A percentile compares a stretch with the other conserved stretches of the same genome.
phyloP scores from a whole-genome alignment of 768 basidiomycete genomes.

The Tricholoma saponaceum region DNA sequence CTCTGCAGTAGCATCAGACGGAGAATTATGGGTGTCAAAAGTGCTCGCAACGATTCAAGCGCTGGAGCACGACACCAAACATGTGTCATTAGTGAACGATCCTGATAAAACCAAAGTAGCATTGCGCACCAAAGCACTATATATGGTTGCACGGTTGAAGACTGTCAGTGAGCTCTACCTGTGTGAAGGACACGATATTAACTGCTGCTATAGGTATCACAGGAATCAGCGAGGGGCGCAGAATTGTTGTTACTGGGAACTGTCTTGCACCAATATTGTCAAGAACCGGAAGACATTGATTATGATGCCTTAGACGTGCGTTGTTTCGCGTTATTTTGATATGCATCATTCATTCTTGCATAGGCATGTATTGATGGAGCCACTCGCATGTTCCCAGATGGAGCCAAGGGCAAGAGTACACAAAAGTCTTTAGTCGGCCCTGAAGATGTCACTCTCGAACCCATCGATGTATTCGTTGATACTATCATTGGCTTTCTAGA shows the following conservation, averaged over 20 bases:
- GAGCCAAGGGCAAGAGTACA: conserved; percentile 36
- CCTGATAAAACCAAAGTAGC: conserved; percentile 50
- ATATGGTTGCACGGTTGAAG: conserved; percentile 36
- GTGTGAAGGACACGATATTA: not conserved
- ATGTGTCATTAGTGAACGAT: conserved; percentile 49
- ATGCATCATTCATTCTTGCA: conserved; percentile 1
- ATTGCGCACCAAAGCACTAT: conserved; percentile 42
- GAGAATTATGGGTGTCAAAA: conserved; percentile 76
- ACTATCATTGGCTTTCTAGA: conserved; percentile 89
- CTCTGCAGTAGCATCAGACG: conserved; percentile 63
- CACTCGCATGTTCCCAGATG: conserved; percentile 44
- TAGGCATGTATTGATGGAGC: conserved; percentile 63
- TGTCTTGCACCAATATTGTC: conserved; percentile 69
- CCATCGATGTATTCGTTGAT: conserved; percentile 85
- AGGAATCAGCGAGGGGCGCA: conserved; percentile 62
- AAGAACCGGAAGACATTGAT: conserved; percentile 48
- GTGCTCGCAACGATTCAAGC: conserved; percentile 50
- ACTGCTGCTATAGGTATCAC: conserved; percentile 26
- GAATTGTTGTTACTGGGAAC: conserved; percentile 69
- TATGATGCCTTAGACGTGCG: conserved; percentile 60
- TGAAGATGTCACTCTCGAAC: conserved; percentile 42
- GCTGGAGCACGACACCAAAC: conserved; percentile 67
- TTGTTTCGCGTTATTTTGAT: not conserved
- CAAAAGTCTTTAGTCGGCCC: conserved; percentile 31
- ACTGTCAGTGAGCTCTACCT: conserved; percentile 29